phyloP scores from a whole-genome alignment of 345 rosid genomes.

The Eucalyptus tenuipes region DNA sequence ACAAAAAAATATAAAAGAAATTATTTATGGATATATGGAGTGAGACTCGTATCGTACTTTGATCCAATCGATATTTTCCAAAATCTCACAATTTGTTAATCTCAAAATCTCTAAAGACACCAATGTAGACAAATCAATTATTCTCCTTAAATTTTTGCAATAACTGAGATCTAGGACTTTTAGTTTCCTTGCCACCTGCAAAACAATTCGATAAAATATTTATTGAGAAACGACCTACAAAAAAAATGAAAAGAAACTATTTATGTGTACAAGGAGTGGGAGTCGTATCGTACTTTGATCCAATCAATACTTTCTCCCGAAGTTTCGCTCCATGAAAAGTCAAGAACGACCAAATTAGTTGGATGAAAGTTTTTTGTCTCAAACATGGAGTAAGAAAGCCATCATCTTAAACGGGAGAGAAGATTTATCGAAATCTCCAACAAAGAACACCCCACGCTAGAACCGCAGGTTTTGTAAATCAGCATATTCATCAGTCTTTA shows the following conservation, averaged over 20 bases:
- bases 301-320: accelerated
- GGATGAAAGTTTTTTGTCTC: not conserved
- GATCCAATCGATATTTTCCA: not conserved
- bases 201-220: too few relatives aligned
- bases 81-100: accelerated
- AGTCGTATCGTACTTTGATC: too few relatives aligned
- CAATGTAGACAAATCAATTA: too few relatives aligned
- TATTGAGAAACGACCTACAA: too few relatives aligned
- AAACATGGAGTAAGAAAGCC: not conserved
- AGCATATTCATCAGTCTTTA: not conserved
- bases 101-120: too few relatives aligned
- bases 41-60: not conserved
- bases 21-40: accelerated
- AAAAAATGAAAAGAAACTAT: too few relatives aligned
- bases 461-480: accelerated
- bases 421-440: not conserved
- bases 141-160: accelerated
- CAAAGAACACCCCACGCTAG: accelerated
- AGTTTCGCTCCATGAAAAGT: accelerated
- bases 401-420: accelerated
- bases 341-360: not conserved
- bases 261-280: accelerated
- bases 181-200: too few relatives aligned
- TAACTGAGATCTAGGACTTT: accelerated
- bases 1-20: not conserved